Evolutionary conservation across 208 protist genomes (phyloP), one percentile per base, ranked within the genome.

Genomic region (Acanthamoeba polyphaga): DNA sequence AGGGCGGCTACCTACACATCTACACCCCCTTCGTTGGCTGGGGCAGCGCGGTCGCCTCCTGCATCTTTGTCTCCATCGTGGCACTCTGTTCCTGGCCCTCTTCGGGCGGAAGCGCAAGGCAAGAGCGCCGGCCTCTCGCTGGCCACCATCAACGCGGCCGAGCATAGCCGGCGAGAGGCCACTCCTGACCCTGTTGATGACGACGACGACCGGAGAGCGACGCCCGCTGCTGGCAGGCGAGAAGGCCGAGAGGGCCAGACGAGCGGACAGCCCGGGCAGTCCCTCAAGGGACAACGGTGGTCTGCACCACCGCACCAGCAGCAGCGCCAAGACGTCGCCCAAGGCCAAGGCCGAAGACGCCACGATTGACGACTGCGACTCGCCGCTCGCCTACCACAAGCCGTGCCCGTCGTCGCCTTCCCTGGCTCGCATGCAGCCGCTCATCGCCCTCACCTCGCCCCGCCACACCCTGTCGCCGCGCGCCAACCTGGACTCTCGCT

Each of bases 371-470:
- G n/a, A 88, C n/a, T 64, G 80, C 53, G 80, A 88, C 27, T 88
- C 80, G 19, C 80, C 80, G 19, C 80, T 88, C 29, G 46, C 49
- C 24, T 88, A 88, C 34, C 80, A 88, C 49, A 58, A 88, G 8
- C 80, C 80, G 80, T 88, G 80, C 19, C 80, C 80, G 46, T 27
- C 80, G 5, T 88, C 80, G n/a, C 80, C 80, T 24, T 88, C 80
- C 10, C 80, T 43, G 10, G 17, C 80, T 9, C 80, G 80, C 4
- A 88, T 88, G 24, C 22, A 12, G n/a, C 80, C 80, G 0, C 46
- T 88, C 22, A 43, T 27, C 27, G 24, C 22, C 5, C 66, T 72
- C 29, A 72, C 10, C 15, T 72, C 66, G 66, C 66, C 66, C 24
- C 24, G 43, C 19, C 24, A 22, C 80, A n/a, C 8, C 1, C 4